phyloP scores from a whole-genome alignment of 164 flowering plant species.

The Umbellularia californica region DNA sequence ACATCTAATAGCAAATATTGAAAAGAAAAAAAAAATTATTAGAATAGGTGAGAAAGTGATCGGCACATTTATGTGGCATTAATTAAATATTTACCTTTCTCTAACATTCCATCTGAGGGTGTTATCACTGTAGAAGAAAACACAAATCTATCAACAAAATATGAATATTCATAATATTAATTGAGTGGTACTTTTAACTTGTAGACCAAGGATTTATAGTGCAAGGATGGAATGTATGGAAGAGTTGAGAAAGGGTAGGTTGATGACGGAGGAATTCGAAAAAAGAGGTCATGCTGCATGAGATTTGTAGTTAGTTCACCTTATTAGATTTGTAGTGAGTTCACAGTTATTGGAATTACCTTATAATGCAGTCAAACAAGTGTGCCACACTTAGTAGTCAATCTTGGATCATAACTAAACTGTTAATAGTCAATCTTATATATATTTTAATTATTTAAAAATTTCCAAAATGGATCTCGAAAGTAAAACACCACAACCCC shows the following conservation, averaged over 20 bases:
- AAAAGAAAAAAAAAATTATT: not conserved
- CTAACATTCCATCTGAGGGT: constrained; percentile 44
- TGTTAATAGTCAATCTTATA: no score
- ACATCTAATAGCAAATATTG: constrained; percentile 38
- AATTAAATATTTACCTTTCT: constrained; percentile 50
- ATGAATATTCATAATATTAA: not conserved
- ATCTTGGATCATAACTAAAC: no score
- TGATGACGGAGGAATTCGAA: no score
- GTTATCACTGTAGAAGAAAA: constrained; percentile 33
- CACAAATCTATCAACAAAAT: constrained; percentile 33
- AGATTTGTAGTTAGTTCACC: no score
- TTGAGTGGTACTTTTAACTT: not conserved
- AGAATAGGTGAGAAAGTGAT: not conserved
- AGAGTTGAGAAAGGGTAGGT: not conserved
- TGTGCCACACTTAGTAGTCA: no score
- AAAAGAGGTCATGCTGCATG: no score
- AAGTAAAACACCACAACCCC: no score
- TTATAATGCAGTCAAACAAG: no score
- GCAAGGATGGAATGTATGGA: not conserved
- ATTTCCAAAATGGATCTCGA: no score
- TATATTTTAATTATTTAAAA: no score
- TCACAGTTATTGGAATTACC: no score
- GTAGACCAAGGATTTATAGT: not conserved
- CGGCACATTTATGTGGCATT: not conserved
- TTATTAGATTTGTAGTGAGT: no score